Base-by-base conservation (phyloP, 805 yeast genomes). In the Candida dajiaensis region DNA sequence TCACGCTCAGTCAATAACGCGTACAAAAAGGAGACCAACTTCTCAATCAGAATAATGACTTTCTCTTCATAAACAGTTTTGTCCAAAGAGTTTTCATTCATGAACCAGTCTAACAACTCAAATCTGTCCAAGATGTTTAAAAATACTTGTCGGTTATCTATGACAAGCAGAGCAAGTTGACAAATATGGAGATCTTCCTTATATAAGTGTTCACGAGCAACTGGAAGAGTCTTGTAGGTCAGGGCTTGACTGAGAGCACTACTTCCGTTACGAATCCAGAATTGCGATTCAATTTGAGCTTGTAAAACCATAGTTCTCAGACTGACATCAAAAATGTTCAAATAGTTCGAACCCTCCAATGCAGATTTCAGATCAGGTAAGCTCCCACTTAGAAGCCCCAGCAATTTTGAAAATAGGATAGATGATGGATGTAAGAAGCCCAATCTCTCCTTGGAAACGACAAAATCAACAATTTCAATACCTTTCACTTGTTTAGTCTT, bases 211-310 rank as follows among this genome's bases (percentile, higher is more conserved):
- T 67, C 52, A 47, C 74, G 76, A 3, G 72, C 61, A 58, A 73
- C 67, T 4, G 61, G 50, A 7, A 66, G 55, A n/a, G 70, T 74
- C 45, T 67, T 67, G 51, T 81, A 80, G 15, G 74, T 64, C 0
- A 73, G 59, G 0, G 81, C 75, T 52, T 79, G 80, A 38, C 74
- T 69, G 4, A 78, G 62, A 2, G 73, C 76, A 6, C 76, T 70
- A 44, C 68, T 57, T 19, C 94, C 94, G 56, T 85, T 85, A 65
- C 92, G 74, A 3, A 85, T 75, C 94, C 94, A 85, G 50, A 77
- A 78, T 1, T 85, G 85, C 2, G 76, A 66, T 29, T 73, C 74
- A 3, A 83, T 76, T 56, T 85, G 92, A 4, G 81, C 65, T 18
- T 77, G 72, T 26, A 83, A 65, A 1, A 82, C 89, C 28, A 81